These are phyloP conservation scores for Amanita subjunquillea DNA, from an alignment of 768 basidiomycete genomes.

Conservation along the genomic window DNA sequence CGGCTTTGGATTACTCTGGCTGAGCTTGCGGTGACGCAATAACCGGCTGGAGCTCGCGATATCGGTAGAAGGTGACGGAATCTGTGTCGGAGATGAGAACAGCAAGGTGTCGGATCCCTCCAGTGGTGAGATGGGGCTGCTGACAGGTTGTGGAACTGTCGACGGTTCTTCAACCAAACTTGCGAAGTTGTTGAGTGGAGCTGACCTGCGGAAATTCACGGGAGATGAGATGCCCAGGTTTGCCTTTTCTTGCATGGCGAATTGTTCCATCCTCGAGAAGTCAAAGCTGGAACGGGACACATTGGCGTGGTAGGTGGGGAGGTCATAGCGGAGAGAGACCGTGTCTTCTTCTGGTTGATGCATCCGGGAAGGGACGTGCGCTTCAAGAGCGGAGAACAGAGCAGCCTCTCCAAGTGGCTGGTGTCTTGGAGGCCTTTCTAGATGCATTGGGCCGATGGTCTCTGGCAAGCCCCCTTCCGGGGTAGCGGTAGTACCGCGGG, in stretches of 20 bases:
- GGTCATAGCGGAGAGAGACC: slow-evolving; percentile 28
- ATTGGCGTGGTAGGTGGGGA: slow-evolving; percentile 65
- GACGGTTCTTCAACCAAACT: background rate
- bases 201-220: slow-evolving; percentile 5
- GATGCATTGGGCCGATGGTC: slow-evolving; percentile 9
- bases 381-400: slow-evolving; percentile 8
- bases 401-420: background rate
- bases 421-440: slow-evolving; percentile 4
- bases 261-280: slow-evolving; percentile 69
- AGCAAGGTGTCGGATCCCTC: background rate
- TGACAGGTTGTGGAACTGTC: background rate
- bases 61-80: slow-evolving; percentile 3
- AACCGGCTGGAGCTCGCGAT: slow-evolving; percentile 19
- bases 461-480: slow-evolving; percentile 1
- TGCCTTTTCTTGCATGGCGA: slow-evolving; percentile 59
- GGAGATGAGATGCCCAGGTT: slow-evolving; percentile 49
- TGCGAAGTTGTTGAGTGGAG: slow-evolving; percentile 1
- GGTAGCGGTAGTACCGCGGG: slow-evolving; percentile 16
- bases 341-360: slow-evolving; percentile 24
- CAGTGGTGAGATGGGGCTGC: background rate
- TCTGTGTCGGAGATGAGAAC: background rate
- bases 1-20: slow-evolving; percentile 67
- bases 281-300: slow-evolving; percentile 52
- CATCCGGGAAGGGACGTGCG: slow-evolving; percentile 21
- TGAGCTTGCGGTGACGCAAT: slow-evolving; percentile 76